Evolutionary conservation across 1,284 basidiomycete species (phyloP).

Genomic region (Abortiporus biennis): DNA sequence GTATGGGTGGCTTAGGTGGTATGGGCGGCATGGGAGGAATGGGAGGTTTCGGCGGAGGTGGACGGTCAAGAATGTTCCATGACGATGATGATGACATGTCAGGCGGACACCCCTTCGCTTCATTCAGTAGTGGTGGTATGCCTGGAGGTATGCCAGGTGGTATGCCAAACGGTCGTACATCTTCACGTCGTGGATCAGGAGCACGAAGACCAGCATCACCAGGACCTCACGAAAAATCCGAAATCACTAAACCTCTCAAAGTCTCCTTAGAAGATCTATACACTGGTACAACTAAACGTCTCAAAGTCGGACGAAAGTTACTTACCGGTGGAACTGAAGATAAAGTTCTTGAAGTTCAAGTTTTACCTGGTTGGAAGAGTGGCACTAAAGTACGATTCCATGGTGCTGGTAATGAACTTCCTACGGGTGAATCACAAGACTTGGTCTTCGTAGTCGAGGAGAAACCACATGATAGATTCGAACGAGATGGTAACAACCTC

Average conservation of each 20-base stretch:
- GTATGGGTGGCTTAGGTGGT: conserved; percentile 37
- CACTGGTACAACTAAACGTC: conserved; percentile 80
- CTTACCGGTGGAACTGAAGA: conserved; percentile 82
- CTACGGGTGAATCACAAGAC: conserved; percentile 73
- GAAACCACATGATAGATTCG: conserved; percentile 76
- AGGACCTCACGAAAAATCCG: conserved; percentile 30
- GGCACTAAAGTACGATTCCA: conserved; percentile 93
- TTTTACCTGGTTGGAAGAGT: conserved; percentile 84
- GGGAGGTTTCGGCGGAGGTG: conserved; percentile 30
- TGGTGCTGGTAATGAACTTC: conserved; percentile 79
- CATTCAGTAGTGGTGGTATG: conserved; percentile 37
- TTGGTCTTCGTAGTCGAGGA: conserved; percentile 91
- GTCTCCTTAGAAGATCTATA: conserved; percentile 91
- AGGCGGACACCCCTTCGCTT: conserved; percentile 29
- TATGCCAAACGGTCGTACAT: conserved; percentile 17
- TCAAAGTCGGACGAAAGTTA: conserved; percentile 81
- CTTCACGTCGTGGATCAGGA: not conserved
- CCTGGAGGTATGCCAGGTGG: conserved; percentile 44
- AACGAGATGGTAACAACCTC: conserved; percentile 80
- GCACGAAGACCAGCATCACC: conserved; percentile 14
- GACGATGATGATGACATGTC: conserved; percentile 47
- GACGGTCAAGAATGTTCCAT: conserved; percentile 31
- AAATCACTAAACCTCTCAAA: conserved; percentile 82
- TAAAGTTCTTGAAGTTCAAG: conserved; percentile 88
- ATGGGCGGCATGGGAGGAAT: conserved; percentile 34